Base-by-base conservation (phyloP, 2,329 filamentous ascomycete species). In the Macroventuria anomochaeta region DNA sequence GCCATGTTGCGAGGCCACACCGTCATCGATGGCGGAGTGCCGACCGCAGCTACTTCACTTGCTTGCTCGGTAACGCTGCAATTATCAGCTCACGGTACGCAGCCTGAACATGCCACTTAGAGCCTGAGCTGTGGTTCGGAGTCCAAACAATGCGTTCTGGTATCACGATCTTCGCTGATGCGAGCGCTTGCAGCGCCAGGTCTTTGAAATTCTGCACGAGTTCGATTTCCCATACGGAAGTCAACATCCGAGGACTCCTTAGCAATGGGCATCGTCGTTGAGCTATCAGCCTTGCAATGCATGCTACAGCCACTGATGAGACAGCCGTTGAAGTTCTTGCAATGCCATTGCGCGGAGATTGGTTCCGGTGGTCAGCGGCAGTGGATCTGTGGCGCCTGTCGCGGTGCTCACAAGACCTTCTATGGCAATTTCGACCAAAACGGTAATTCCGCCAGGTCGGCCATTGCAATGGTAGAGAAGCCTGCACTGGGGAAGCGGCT, bases 381-480 rank as follows among this genome's bases (percentile, higher is more conserved):
- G 25, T 51, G 29, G 46, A 43, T 55, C 34, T 37, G 38, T 54
- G 56, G 54, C 51, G 39, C 34, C 20, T 43, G n/a, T 46, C 28
- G 33, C 39, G 26, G 39, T 43, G 39, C 31, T 26, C 39, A 18
- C 18, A 11, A 49, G 39, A 23, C 17, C 23, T 49, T 41, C 51
- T 54, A 44, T 34, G 34, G 34, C 18, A 54, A 26, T n/a, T 20
- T 59, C 5, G 52, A 55, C 70, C 70, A 74, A 49, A 71, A 73
- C 3, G 67, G 64, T 57, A 68, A 60, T 32, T 58, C 60, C 36
- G 52, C 60, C 46, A 74, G 63, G 26, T 68, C 63, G 29, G 59
- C 62, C 34, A 72, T 56, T 39, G 64, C 46, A 34, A 75, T 71
- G 59, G 62, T 67, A 23, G 68, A 72, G 55, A 71, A 77, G 64